These are phyloP conservation scores for Eudorina sp. DNA, from an alignment of 139 green algal genomes.

Conservation along the genomic window DNA sequence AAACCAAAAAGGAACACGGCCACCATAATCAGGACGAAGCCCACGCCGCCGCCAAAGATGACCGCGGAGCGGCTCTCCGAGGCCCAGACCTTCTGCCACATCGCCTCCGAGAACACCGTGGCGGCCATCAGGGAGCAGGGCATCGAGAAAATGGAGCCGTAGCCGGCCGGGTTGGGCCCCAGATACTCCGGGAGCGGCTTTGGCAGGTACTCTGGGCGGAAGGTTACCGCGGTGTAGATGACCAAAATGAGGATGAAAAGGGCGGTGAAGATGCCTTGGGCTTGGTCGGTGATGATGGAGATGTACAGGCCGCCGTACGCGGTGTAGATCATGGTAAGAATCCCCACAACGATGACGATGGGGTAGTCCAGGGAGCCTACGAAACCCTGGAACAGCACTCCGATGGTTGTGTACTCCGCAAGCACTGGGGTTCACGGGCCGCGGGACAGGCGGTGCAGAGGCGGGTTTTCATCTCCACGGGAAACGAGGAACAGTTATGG, in stretches of 20 bases:
- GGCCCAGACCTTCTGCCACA: conserved; percentile 86
- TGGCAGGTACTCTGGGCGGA: conserved; percentile 63
- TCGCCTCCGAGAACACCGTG: conserved; percentile 86
- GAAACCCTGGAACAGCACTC: conserved; percentile 34
- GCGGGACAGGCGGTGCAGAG: too few species aligned
- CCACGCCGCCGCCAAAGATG: conserved; percentile 54
- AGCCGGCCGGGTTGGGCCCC: conserved; percentile 38
- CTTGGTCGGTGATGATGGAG: conserved; percentile 86
- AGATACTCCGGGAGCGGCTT: conserved; percentile 65
- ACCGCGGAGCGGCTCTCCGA: conserved; percentile 32
- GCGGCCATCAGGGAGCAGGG: conserved; percentile 75
- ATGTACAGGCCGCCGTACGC: conserved; percentile 69
- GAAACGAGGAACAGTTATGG: too few species aligned
- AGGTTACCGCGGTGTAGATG: conserved; percentile 81
- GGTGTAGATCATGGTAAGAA: conserved; percentile 63
- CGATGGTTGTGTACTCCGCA: conserved; percentile 46
- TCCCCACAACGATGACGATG: conserved; percentile 81
- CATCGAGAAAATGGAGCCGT: conserved; percentile 39
- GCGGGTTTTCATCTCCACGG: too few species aligned
- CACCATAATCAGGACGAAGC: conserved; percentile 48
- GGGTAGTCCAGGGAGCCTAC: conserved; percentile 59
- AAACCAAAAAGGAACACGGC: conserved; percentile 80
- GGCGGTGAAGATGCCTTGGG: conserved; percentile 67
- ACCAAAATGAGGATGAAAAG: conserved; percentile 71
- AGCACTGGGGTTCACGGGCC: conserved; percentile 51